Conservation (phyloP, 2,329 filamentous ascomycete genomes). For the Sordariomycetes sp. region DNA sequence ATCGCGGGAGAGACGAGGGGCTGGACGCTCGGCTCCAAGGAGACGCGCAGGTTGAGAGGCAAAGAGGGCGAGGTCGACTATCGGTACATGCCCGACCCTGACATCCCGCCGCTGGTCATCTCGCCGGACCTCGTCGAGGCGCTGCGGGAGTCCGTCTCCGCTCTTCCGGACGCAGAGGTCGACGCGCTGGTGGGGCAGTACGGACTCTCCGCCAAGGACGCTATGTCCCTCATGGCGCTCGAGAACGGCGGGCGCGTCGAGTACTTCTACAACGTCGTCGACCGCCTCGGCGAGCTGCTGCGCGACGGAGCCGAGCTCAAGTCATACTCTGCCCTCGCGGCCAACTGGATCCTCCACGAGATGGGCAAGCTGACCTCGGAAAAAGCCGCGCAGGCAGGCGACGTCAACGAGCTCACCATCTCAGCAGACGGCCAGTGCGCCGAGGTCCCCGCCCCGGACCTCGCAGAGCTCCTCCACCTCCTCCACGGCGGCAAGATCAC, state of each 20-base stretch:
- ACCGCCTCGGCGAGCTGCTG: constrained; percentile 22
- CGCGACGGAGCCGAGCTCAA: constrained; percentile 15
- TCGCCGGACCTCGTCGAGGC: constrained; percentile 53
- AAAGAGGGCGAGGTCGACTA: constrained; percentile 98
- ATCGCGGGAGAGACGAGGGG: constrained; percentile 83
- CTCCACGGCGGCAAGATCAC: constrained; percentile 36
- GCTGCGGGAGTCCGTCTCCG: constrained; percentile 50
- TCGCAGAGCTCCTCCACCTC: constrained; percentile 37
- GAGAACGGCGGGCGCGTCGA: constrained; percentile 70
- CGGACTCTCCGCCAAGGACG: constrained; percentile 67
- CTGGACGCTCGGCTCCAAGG: constrained; percentile 74
- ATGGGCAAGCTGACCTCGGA: constrained; percentile 54
- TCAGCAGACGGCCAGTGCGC: constrained; percentile 31
- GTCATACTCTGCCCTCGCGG: constrained; percentile 30
- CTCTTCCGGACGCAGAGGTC: constrained; percentile 59
- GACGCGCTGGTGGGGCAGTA: constrained; percentile 48
- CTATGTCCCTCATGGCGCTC: constrained; percentile 61
- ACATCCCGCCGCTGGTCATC: constrained; percentile 70
- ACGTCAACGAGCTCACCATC: constrained; percentile 36
- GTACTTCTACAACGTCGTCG: constrained; percentile 62
- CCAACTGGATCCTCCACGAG: constrained; percentile 64
- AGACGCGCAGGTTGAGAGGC: constrained; percentile 69
- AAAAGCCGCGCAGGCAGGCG: constrained; percentile 36
- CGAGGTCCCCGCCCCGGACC: constrained; percentile 28
- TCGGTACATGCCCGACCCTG: constrained; percentile 95